Percentiles rank a stretch among this genome's conserved stretches.
Evolutionary conservation across 2,329 filamentous ascomycete genomes (phyloP).

Genomic region (Orbilia ellipsospora): DNA sequence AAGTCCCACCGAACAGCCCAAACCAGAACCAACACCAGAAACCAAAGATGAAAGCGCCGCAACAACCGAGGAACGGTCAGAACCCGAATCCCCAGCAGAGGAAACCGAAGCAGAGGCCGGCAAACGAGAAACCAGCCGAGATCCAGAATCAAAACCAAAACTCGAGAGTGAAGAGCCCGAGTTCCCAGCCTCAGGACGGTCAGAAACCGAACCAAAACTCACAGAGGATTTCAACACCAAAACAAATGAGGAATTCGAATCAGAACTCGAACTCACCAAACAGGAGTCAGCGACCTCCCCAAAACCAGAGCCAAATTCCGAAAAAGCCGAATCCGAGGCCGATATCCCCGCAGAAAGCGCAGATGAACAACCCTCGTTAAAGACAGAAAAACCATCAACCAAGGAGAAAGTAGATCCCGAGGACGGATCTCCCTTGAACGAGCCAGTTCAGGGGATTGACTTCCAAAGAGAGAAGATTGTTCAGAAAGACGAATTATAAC

Average conservation of each 20-base stretch:
- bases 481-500: constrained; percentile 44
- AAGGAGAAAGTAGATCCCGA: constrained; percentile 10
- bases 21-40: constrained; percentile 38
- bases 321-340: constrained; percentile 37
- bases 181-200: constrained; percentile 18
- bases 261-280: constrained; percentile 29
- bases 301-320: constrained; percentile 29
- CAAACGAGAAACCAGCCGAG: constrained; percentile 11
- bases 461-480: constrained; percentile 2
- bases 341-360: constrained; percentile 32
- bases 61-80: constrained; percentile 21
- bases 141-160: constrained; percentile 31
- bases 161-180: constrained; percentile 3
- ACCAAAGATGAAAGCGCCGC: constrained; percentile 30
- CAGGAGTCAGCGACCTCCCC: constrained; percentile 30
- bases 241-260: constrained; percentile 14
- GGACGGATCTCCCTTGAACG: neutral
- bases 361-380: constrained; percentile 43
- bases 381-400: neutral
- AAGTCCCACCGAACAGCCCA: constrained; percentile 21
- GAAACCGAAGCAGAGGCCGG: constrained; percentile 30
- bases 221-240: constrained; percentile 13
- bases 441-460: neutral
- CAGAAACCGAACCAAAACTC: constrained; percentile 32
- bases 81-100: constrained; percentile 38